A percentile compares a stretch with the other conserved stretches of the same genome.
Conservation (phyloP, 441 rosid genomes). For the Croton laevigatus region DNA sequence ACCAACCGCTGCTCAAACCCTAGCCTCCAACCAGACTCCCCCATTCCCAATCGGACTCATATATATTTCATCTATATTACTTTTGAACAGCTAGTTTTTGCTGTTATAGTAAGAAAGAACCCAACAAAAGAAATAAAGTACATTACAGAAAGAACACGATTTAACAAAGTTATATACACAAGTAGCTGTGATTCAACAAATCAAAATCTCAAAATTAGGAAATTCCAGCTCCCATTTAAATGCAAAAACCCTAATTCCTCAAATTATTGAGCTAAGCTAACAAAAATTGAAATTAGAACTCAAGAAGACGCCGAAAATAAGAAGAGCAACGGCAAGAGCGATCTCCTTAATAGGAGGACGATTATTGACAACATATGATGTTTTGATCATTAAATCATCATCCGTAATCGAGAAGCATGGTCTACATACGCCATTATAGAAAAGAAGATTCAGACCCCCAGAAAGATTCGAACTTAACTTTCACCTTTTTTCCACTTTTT, state of each 20-base stretch:
- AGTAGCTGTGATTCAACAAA: constrained; percentile 20
- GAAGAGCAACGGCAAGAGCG: constrained; percentile 81
- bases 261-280: neutral
- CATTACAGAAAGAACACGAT: neutral
- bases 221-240: neutral
- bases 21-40: too few relatives aligned
- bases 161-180: constrained; percentile 15
- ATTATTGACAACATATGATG: constrained; percentile 61
- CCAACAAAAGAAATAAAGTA: neutral
- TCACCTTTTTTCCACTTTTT: neutral
- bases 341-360: constrained; percentile 95
- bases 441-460: neutral
- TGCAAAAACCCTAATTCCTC: constrained; percentile 10
- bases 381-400: constrained; percentile 83
- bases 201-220: neutral
- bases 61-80: too few relatives aligned
- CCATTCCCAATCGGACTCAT: too few relatives aligned
- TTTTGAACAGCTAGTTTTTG: too few relatives aligned
- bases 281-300: neutral
- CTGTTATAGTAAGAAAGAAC: too few relatives aligned
- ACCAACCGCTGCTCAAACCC: too few relatives aligned
- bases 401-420: constrained; percentile 91
- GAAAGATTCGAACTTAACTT: neutral
- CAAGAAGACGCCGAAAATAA: constrained; percentile 59
- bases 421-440: constrained; percentile 88